These are phyloP conservation scores for Starmerella stellata DNA, from an alignment of 805 yeast species.

Conservation along the genomic window DNA sequence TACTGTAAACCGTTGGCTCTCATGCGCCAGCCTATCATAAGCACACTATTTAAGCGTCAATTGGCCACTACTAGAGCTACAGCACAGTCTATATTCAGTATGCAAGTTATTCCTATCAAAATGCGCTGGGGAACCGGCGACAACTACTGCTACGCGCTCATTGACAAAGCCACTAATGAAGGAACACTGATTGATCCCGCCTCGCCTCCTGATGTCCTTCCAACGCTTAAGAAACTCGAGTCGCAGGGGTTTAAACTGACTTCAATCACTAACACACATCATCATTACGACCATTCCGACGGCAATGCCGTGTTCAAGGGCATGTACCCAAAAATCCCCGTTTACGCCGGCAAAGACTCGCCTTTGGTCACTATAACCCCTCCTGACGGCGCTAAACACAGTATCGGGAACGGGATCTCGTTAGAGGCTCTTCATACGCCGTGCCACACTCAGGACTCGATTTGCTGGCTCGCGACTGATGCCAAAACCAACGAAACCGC, in stretches of 20 bases:
- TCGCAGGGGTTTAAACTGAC: conserved; percentile 31
- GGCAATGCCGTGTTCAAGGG: conserved; percentile 39
- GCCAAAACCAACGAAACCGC: conserved; percentile 42
- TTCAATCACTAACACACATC: conserved; percentile 88
- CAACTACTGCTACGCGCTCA: conserved; percentile 67
- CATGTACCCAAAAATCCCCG: conserved; percentile 33
- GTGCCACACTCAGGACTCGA: conserved; percentile 93
- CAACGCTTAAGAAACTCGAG: conserved; percentile 27
- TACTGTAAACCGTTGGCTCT: too few relatives aligned
- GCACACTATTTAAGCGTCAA: not conserved
- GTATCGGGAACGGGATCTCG: conserved; percentile 44
- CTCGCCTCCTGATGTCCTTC: conserved; percentile 50
- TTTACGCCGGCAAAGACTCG: conserved; percentile 72
- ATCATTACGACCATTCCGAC: conserved; percentile 87
- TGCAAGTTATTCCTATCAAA: conserved; percentile 70
- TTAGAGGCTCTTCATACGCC: conserved; percentile 85
- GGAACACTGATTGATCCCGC: conserved; percentile 91
- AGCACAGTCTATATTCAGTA: conserved; percentile 23
- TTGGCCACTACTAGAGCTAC: not conserved
- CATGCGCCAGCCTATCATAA: too few relatives aligned
- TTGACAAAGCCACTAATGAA: conserved; percentile 44
- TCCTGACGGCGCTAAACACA: conserved; percentile 38
- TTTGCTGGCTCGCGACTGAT: conserved; percentile 68
- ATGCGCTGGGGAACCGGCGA: conserved; percentile 95
- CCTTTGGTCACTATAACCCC: conserved; percentile 60